Conservation (phyloP, 2,329 filamentous ascomycete genomes). For the Colletotrichum horii region DNA sequence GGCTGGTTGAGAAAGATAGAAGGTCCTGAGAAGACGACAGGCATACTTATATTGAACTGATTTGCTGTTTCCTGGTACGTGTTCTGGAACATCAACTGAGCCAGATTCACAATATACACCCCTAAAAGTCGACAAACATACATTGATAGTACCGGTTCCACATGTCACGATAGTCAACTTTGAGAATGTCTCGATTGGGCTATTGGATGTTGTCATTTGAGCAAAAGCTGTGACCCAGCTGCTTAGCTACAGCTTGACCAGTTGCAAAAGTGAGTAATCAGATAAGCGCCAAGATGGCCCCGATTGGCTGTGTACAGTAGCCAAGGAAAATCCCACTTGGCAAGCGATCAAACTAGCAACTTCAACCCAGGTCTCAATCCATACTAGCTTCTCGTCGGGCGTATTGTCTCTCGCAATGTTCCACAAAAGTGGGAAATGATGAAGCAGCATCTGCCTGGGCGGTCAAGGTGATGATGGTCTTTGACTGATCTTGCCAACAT, state of each 20-base stretch:
- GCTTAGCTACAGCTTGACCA: neutral
- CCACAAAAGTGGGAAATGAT: neutral
- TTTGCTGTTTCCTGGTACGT: accelerated
- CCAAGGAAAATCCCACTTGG: neutral
- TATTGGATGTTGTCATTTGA: neutral
- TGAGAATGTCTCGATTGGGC: neutral
- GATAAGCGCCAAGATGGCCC: neutral
- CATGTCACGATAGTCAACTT: accelerated
- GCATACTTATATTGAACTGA: neutral
- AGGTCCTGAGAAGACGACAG: neutral
- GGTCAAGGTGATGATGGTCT: neutral
- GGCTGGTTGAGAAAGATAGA: neutral
- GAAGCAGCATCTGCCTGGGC: neutral
- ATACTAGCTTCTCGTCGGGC: neutral
- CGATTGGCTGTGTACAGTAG: neutral
- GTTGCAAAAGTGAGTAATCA: neutral
- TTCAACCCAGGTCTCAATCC: neutral
- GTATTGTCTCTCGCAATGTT: neutral
- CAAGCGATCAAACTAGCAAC: neutral
- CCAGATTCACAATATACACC: neutral
- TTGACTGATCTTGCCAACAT: neutral
- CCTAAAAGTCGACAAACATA: accelerated
- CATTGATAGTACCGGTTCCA: neutral
- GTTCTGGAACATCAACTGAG: accelerated
- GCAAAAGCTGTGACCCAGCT: neutral